Evolutionary conservation across 192 early-diverging fungal species (phyloP), one percentile per base, ranked within the genome.

Genomic region (Backusella liffmaniae): DNA sequence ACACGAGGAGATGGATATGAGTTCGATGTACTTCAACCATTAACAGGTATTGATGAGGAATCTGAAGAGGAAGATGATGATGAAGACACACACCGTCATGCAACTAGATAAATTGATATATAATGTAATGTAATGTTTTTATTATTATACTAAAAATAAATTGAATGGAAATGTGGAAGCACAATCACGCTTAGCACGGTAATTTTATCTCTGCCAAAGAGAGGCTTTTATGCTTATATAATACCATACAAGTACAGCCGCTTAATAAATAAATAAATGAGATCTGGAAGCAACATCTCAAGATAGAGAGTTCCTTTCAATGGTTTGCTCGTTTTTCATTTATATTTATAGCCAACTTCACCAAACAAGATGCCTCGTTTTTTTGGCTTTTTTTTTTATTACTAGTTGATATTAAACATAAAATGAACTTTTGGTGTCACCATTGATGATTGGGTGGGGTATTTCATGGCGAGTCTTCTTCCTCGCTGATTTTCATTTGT

Each of bases 1-100:
- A 6, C 35, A 30, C 44, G 42, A 42, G 73, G 49, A 42, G 67
- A 68, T 46, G 73, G 53, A 32, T 79, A 74, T 36, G 77, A 79
- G 42, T 79, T 79, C 35, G 42, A 67, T 56, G 65, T 62, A 2
- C 39, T 79, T 8, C 70, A 71, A 8, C 44, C 70, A 30, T 49
- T 71, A 9, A 71, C 70, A 13, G 71, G 44, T 0, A 16, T 41
- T 23, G 73, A 79, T 1, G 77, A 79, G 42, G 77, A 69, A 35
- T 62, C 56, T 13, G 77, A 79, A 35, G 77, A 78, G 1, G 77
- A 73, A 30, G 66, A 67, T 18, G 53, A 46, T 1, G 68, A 70
- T 32, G 59, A 59, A 3, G 56, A 62, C 29, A 62, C 56, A 29
- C 23, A 23, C 3, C 56, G 56, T 1, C 56, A 29, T 29, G 10